Conservation (phyloP, 148 eudicot species). For the Bassia scoparia region DNA sequence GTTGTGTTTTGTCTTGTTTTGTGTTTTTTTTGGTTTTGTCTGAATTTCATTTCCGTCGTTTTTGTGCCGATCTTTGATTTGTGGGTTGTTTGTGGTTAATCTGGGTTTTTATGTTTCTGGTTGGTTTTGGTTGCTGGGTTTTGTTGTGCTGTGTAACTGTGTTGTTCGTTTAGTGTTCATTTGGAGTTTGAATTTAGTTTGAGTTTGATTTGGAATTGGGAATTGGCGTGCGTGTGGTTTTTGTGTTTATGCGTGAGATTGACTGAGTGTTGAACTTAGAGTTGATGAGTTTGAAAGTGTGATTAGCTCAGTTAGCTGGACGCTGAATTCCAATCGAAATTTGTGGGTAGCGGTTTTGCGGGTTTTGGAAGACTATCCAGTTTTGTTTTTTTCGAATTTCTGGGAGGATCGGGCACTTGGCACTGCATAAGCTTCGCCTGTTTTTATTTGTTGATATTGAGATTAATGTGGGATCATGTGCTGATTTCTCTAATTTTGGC, state of each 20-base stretch:
- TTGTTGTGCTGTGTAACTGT: not conserved
- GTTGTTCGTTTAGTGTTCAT: not conserved
- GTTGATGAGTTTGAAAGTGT: conserved; percentile 19
- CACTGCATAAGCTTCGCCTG: not conserved
- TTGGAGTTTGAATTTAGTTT: not conserved
- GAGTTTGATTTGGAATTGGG: conserved; percentile 9
- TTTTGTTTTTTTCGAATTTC: not conserved
- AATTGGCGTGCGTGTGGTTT: not conserved
- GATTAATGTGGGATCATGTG: not conserved
- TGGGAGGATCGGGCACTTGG: not conserved
- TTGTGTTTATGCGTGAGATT: not conserved
- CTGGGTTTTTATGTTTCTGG: not conserved
- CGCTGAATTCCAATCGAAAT: not conserved
- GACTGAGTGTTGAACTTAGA: conserved; percentile 1
- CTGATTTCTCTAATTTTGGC: too few species aligned
- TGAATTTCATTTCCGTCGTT: not conserved
- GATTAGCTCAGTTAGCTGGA: not conserved
- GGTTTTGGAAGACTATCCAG: not conserved
- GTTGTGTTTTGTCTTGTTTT: not conserved
- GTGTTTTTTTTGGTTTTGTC: not conserved
- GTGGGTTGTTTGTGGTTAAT: conserved; percentile 14
- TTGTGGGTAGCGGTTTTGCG: not conserved
- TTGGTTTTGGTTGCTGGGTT: conserved; percentile 15
- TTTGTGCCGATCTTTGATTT: conserved; percentile 25
- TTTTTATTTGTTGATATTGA: not conserved